Conservation (phyloP, 768 basidiomycete species). For the Hydnum rufescens region DNA sequence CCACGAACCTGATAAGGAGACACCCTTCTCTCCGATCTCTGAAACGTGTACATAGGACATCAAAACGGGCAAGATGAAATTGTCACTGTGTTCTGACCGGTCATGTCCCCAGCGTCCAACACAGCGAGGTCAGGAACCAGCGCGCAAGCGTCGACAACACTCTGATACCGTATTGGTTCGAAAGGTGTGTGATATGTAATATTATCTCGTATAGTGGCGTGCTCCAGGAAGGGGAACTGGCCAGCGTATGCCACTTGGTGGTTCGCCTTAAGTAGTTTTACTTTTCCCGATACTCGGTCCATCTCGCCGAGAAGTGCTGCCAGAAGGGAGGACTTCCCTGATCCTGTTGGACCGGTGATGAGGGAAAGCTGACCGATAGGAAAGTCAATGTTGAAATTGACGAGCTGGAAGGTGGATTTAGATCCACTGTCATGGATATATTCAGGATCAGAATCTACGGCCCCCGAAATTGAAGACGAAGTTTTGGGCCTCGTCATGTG, state of each 20-base stretch:
- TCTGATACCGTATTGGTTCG: constrained; percentile 41
- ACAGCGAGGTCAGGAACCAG: constrained; percentile 49
- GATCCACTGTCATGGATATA: neutral
- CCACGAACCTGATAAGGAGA: neutral
- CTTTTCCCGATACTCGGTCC: constrained; percentile 32
- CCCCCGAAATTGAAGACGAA: neutral
- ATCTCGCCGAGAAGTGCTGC: constrained; percentile 51
- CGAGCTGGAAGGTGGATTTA: constrained; percentile 27
- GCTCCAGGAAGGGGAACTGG: constrained; percentile 40
- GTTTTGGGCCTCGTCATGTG: constrained; percentile 14
- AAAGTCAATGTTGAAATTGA: constrained; percentile 37
- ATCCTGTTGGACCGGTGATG: constrained; percentile 44
- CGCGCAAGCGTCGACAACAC: constrained; percentile 56
- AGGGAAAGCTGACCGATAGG: constrained; percentile 37
- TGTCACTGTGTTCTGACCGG: constrained; percentile 24
- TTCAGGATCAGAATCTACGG: neutral
- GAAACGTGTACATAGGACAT: constrained; percentile 6
- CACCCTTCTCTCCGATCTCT: constrained; percentile 71
- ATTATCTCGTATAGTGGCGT: constrained; percentile 65
- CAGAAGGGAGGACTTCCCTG: constrained; percentile 48
- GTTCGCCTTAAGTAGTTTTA: constrained; percentile 33
- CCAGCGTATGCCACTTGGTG: constrained; percentile 40
- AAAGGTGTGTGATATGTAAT: constrained; percentile 49
- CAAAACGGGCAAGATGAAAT: no score
- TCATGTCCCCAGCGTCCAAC: constrained; percentile 58